Conservation (phyloP, 1,139 yeast species). For the Magnusiomyces ingens region DNA sequence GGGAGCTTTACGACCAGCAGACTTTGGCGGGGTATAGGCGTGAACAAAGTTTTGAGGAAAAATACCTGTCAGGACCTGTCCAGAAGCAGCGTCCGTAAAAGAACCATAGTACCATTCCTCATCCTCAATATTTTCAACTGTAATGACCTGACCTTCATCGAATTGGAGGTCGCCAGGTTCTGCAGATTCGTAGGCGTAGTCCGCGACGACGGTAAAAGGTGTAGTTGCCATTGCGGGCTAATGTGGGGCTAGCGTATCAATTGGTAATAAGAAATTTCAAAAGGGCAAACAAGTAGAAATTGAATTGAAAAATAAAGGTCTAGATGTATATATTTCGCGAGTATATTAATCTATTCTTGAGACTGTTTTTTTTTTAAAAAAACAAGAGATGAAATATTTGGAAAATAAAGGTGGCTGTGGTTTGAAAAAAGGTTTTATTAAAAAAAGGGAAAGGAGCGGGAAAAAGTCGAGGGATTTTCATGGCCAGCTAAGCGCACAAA, state of each 20-base stretch:
- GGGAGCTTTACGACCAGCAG: conserved; percentile 18
- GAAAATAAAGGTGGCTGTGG: background rate
- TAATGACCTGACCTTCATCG: conserved; percentile 56
- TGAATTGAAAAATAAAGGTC: background rate
- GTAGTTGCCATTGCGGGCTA: conserved; percentile 9
- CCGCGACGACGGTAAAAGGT: conserved; percentile 68
- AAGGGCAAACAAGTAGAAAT: background rate
- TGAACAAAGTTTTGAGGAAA: conserved; percentile 86
- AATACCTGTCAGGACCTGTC: conserved; percentile 52
- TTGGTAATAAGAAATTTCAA: background rate
- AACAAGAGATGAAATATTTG: background rate
- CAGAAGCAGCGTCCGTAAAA: conserved; percentile 39
- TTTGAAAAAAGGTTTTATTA: background rate
- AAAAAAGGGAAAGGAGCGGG: background rate
- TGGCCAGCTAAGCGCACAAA: no score
- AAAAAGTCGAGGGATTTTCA: background rate
- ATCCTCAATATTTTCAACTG: conserved; percentile 73
- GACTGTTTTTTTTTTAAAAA: background rate
- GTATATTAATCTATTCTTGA: background rate
- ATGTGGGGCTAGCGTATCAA: background rate
- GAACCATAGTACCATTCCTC: conserved; percentile 87
- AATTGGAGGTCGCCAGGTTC: conserved; percentile 81
- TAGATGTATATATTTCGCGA: background rate
- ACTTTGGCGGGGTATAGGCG: conserved; percentile 21
- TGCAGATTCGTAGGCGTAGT: conserved; percentile 68